These are phyloP conservation scores for Acorus gramineus DNA, from an alignment of 106 monocot genomes.

Conservation along the genomic window DNA sequence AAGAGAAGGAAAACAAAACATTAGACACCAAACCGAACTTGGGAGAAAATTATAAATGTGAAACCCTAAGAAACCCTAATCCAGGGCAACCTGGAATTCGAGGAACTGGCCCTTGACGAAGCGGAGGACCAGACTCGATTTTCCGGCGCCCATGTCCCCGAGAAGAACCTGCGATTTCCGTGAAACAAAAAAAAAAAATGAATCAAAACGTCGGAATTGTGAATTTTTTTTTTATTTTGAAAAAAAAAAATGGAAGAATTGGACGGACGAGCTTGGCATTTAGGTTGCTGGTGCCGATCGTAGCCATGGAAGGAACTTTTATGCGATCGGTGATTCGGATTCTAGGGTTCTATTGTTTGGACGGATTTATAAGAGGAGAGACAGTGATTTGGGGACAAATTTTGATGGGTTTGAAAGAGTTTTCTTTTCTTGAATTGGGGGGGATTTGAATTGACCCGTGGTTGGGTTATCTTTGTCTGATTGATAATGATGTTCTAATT, in stretches of 20 bases:
- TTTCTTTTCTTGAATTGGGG: too few relatives aligned
- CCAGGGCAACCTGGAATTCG: constrained; percentile 68
- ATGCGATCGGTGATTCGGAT: background rate
- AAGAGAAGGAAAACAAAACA: background rate
- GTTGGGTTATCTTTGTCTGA: too few relatives aligned
- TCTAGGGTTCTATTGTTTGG: too few relatives aligned
- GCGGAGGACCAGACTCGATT: constrained; percentile 93
- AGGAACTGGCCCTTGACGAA: constrained; percentile 97
- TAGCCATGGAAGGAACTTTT: constrained; percentile 27
- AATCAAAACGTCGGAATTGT: background rate
- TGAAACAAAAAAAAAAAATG: background rate
- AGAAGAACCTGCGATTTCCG: constrained; percentile 54
- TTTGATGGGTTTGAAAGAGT: too few relatives aligned
- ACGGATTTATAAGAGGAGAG: too few relatives aligned
- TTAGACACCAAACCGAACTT: background rate
- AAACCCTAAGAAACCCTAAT: background rate
- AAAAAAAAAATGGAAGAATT: background rate
- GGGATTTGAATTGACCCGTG: too few relatives aligned
- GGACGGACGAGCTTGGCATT: constrained; percentile 60
- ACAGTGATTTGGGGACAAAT: too few relatives aligned
- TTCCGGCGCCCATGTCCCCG: constrained; percentile 95
- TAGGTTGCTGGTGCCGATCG: constrained; percentile 62
- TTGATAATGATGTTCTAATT: too few relatives aligned
- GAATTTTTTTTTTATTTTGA: background rate
- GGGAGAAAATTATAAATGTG: background rate